Base-by-base conservation (phyloP, 192 early-diverging fungal species). In the Coemansia sp. region DNA sequence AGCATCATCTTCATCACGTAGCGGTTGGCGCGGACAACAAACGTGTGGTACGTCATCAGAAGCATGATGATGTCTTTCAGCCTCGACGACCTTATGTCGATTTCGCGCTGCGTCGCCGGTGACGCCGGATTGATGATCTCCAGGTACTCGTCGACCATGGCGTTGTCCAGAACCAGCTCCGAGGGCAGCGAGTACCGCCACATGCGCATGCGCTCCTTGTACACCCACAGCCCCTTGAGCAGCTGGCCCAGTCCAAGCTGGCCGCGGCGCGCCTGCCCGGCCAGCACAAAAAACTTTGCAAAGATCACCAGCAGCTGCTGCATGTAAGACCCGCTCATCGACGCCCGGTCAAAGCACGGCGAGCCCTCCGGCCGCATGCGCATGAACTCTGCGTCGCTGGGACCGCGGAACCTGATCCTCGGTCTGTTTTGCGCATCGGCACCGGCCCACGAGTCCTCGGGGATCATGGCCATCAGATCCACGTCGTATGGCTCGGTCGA, bases 1-100 rank as follows among this genome's bases (percentile, higher is more conserved):
- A 73, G 58, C 76, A 78, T 69, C 48, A 60, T 60, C 64, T 78
- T 78, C 76, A 78, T 78, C 9, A 63, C 67, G 36, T 62, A 69
- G 3, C 76, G 63, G 67, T 78, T 78, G 25, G 76, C 76, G 2
- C 76, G 69, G 27, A 69, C 60, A 55, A 78, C 34, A 36, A 67
- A 72, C 20, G 67, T 69, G 42, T 78, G 76, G 64, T 78, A 78
- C 39, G 61, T 45, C 63, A 78, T 20, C 34, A 78, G 61, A 46
- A 73, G 51, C 56, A 62, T 60, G 14, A 73, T 69, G 10, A 67
- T 53, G 35, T 72, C 76, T 46, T 78, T 78, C 16, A 78, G 67
- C 4, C 58, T 67, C 46, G 70, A 65, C 8, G 76, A 71, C 42
- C 46, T 63, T 22, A 73, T 50, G 23, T 78, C 71, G 42, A 78